A percentile compares a stretch with the other conserved stretches of the same genome.
Conservation (phyloP, 441 rosid genomes). For the Eruca vesicaria region DNA sequence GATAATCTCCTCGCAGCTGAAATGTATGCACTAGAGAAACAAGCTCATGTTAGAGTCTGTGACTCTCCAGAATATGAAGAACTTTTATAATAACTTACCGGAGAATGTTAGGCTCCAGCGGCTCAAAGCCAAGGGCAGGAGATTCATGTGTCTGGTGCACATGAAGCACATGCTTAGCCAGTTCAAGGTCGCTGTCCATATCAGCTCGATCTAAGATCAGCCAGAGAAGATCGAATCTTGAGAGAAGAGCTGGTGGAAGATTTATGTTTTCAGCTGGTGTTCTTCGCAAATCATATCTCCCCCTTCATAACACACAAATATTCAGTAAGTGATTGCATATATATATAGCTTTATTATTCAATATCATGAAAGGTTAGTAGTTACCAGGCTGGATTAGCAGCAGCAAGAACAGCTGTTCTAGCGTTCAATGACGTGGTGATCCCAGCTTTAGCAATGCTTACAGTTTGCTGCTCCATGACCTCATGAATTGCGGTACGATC, state of each 20-base stretch:
- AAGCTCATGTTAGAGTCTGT: conserved; percentile 4
- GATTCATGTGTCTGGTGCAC: conserved; percentile 94
- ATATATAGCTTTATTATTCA: background rate
- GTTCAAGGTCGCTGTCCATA: conserved; percentile 95
- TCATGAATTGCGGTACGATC: conserved; percentile 99
- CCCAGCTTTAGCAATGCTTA: conserved; percentile 99
- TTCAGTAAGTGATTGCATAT: conserved; percentile 1
- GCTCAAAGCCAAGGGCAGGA: conserved; percentile 92
- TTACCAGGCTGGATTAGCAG: conserved; percentile 99
- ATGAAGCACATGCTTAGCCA: conserved; percentile 94
- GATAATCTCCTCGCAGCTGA: conserved; percentile 93
- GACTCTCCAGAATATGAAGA: background rate
- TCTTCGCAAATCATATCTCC: conserved; percentile 94
- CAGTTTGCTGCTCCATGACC: conserved; percentile 99
- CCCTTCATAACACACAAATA: conserved; percentile 54
- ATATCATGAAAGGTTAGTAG: background rate
- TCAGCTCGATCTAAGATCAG: conserved; percentile 97
- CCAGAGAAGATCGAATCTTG: conserved; percentile 98
- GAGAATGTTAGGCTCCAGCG: conserved; percentile 84
- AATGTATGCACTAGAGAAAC: conserved; percentile 72
- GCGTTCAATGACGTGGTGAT: conserved; percentile 98
- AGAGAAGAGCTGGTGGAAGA: conserved; percentile 94
- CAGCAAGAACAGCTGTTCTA: conserved; percentile 98
- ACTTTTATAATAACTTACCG: conserved; percentile 54
- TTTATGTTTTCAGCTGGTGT: conserved; percentile 99